Conservation (phyloP, 2,329 filamentous ascomycete genomes). For the Cladosporium sphaerospermum region DNA sequence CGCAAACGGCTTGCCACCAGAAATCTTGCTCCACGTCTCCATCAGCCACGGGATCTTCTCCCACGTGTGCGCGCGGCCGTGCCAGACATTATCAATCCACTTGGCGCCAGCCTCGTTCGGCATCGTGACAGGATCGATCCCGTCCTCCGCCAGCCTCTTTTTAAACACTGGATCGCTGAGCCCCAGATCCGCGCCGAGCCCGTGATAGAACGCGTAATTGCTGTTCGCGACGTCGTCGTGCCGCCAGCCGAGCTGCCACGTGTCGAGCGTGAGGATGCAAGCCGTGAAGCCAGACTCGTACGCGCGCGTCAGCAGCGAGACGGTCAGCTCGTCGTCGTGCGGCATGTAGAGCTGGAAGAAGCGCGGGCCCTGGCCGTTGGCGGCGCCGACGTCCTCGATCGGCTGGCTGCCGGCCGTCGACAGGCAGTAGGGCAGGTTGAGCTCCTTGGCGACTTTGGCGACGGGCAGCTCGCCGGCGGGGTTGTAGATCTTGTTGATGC, state of each 20-base stretch:
- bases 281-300: conserved; percentile 50
- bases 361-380: conserved; percentile 47
- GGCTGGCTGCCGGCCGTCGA: conserved; percentile 51
- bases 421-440: conserved; percentile 55
- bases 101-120: conserved; percentile 50
- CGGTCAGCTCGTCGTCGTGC: conserved; percentile 54
- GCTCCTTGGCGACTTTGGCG: conserved; percentile 53
- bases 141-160: conserved; percentile 43
- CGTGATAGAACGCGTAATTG: conserved; percentile 60
- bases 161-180: conserved; percentile 56
- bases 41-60: conserved; percentile 61
- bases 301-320: conserved; percentile 52
- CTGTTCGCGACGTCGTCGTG: conserved; percentile 51
- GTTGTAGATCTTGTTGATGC: conserved; percentile 62
- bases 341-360: conserved; percentile 62
- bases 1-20: conserved; percentile 49
- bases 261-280: conserved; percentile 57
- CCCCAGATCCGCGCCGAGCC: conserved; percentile 53
- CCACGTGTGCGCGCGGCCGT: conserved; percentile 59
- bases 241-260: conserved; percentile 58
- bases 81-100: conserved; percentile 62
- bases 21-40: conserved; percentile 49
- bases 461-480: conserved; percentile 53
- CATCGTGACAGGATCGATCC: conserved; percentile 48
- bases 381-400: conserved; percentile 53